Evolutionary conservation across 1,284 basidiomycete species (phyloP).

Genomic region (Cystobasidium sp.): DNA sequence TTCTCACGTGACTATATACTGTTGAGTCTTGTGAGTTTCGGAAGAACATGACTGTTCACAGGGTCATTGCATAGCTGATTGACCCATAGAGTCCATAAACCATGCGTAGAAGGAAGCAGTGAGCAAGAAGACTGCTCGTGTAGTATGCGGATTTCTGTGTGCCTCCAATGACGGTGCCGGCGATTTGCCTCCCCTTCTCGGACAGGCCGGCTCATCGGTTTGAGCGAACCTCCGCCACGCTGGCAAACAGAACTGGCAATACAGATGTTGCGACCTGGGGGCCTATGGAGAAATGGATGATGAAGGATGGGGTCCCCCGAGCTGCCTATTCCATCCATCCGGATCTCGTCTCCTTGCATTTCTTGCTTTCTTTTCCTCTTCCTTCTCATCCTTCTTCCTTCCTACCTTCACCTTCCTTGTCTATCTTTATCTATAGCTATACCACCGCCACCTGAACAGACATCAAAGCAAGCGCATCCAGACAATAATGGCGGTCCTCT

Average conservation of each 20-base stretch:
- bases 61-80: no score
- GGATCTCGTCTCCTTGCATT: neutral
- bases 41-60: no score
- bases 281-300: conserved; percentile 15
- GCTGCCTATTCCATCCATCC: neutral
- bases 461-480: neutral
- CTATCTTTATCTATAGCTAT: neutral
- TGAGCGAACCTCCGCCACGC: conserved; percentile 21
- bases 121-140: no score
- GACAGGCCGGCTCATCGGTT: conserved; percentile 17
- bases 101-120: no score
- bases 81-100: no score
- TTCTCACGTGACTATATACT: no score
- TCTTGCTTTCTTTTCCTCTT: conserved; percentile 11
- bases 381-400: conserved; percentile 2
- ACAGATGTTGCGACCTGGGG: conserved; percentile 4
- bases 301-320: conserved; percentile 1
- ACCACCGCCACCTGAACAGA: neutral
- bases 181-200: neutral
- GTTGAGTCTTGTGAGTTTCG: no score
- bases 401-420: neutral
- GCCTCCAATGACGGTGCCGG: neutral
- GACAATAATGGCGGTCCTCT: conserved; percentile 14
- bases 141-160: no score
- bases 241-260: conserved; percentile 20